phyloP scores from a whole-genome alignment of 2,329 filamentous ascomycete species.

The Fusarium sp. region DNA sequence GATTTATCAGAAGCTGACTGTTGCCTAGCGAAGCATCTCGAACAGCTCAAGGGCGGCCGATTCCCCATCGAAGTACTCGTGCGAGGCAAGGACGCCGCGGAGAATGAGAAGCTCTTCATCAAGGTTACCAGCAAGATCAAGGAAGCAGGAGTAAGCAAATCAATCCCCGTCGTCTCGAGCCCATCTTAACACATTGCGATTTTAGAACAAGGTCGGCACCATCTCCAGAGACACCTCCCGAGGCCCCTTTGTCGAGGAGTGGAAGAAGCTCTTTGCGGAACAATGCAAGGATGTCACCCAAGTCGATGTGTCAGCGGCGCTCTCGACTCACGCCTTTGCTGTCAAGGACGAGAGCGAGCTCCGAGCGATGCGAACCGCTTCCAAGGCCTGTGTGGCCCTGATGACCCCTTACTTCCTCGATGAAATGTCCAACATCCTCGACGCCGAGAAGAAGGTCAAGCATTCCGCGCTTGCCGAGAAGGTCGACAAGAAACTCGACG shows the following conservation, averaged over 20 bases:
- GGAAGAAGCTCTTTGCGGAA: conserved; percentile 82
- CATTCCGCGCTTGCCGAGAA: conserved; percentile 86
- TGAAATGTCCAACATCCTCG: conserved; percentile 95
- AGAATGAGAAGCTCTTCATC: conserved; percentile 89
- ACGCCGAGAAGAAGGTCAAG: conserved; percentile 96
- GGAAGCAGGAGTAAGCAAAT: conserved; percentile 74
- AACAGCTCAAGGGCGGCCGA: conserved; percentile 89
- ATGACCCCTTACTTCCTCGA: conserved; percentile 98
- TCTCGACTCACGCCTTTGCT: conserved; percentile 84
- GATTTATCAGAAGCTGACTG: conserved; percentile 45
- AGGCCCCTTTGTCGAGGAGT: conserved; percentile 94
- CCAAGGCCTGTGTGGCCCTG: conserved; percentile 89
- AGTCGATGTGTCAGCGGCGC: conserved; percentile 81
- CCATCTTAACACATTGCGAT: conserved; percentile 16
- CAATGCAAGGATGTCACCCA: conserved; percentile 87
- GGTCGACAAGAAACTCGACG: conserved; percentile 89
- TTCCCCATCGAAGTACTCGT: conserved; percentile 92
- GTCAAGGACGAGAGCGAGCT: conserved; percentile 96
- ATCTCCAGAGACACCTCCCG: conserved; percentile 83
- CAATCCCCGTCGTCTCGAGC: conserved; percentile 2
- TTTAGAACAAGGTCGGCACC: conserved; percentile 85
- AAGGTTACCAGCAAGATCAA: conserved; percentile 88
- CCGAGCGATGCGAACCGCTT: conserved; percentile 91
- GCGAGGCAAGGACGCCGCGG: conserved; percentile 86
- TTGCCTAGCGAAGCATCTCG: conserved; percentile 81